Evolutionary conservation across 306 rosid species (phyloP).

Genomic region (Acacia confusa): DNA sequence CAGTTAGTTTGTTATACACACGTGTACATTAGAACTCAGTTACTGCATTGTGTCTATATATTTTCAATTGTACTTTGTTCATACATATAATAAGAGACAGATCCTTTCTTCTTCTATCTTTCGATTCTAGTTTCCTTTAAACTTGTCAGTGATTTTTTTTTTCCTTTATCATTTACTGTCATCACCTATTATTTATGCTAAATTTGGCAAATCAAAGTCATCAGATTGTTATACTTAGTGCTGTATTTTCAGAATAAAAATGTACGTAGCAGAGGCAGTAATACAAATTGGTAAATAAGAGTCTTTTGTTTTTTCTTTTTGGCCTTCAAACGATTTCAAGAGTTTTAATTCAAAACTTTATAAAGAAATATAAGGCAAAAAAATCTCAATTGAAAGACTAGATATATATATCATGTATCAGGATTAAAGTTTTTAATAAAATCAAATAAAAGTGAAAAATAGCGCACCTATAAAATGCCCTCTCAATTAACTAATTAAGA

Average conservation of each 20-base stretch:
- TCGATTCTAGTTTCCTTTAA: too few relatives aligned
- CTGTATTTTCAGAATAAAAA: background rate
- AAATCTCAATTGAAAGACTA: background rate
- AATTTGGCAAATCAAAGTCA: background rate
- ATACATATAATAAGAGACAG: too few relatives aligned
- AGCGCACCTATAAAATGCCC: background rate
- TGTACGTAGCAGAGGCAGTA: background rate
- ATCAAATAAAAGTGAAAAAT: background rate
- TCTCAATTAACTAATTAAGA: background rate
- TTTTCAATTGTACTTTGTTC: too few relatives aligned
- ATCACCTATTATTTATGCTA: too few relatives aligned
- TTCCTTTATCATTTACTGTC: background rate
- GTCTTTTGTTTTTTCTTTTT: background rate
- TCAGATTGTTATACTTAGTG: background rate
- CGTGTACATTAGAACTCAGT: too few relatives aligned
- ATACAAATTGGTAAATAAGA: background rate
- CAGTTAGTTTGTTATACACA: too few relatives aligned
- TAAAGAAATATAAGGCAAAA: background rate
- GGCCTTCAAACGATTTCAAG: background rate
- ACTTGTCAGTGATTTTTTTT: too few relatives aligned
- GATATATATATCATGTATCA: background rate
- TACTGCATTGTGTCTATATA: too few relatives aligned
- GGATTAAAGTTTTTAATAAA: background rate
- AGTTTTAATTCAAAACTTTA: background rate
- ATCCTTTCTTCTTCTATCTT: too few relatives aligned